Conservation (phyloP, 169 alveolate genomes). For the Plasmodium gonderi region DNA sequence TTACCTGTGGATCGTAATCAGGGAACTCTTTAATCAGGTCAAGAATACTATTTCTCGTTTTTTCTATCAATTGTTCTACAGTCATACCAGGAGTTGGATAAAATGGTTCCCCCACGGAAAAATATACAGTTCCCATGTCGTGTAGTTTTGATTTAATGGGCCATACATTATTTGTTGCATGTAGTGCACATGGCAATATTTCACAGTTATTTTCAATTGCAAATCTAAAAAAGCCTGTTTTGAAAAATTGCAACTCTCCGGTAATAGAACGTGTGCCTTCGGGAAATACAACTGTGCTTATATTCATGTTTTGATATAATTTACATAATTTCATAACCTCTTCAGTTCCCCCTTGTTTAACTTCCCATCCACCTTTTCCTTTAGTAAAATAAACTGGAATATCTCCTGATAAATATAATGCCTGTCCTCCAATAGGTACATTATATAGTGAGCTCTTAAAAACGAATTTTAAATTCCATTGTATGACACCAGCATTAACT, state of each 20-base stretch:
- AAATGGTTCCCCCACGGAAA: slow-evolving; percentile 83
- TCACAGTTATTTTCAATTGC: slow-evolving; percentile 88
- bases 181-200: slow-evolving; percentile 87
- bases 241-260: slow-evolving; percentile 89
- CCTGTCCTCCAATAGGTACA: slow-evolving; percentile 83
- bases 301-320: slow-evolving; percentile 57
- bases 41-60: slow-evolving; percentile 68
- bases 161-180: slow-evolving; percentile 81
- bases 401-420: slow-evolving; percentile 69
- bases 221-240: slow-evolving; percentile 90
- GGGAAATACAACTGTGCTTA: slow-evolving; percentile 84
- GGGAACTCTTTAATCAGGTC: slow-evolving; percentile 68
- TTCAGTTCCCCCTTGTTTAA: slow-evolving; percentile 76
- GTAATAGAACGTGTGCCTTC: slow-evolving; percentile 89
- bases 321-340: slow-evolving; percentile 76
- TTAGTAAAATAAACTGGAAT: slow-evolving; percentile 78
- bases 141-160: slow-evolving; percentile 75
- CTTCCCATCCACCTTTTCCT: slow-evolving; percentile 87
- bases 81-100: slow-evolving; percentile 74
- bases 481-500: slow-evolving; percentile 61
- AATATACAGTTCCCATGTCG: slow-evolving; percentile 81
- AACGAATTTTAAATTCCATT: slow-evolving; percentile 79
- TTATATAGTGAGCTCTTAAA: slow-evolving; percentile 77
- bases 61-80: slow-evolving; percentile 56
- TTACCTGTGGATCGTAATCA: slow-evolving; percentile 73